Evolutionary conservation across 1,139 yeast genomes (phyloP).

Genomic region (Meyerozyma athensensis): DNA sequence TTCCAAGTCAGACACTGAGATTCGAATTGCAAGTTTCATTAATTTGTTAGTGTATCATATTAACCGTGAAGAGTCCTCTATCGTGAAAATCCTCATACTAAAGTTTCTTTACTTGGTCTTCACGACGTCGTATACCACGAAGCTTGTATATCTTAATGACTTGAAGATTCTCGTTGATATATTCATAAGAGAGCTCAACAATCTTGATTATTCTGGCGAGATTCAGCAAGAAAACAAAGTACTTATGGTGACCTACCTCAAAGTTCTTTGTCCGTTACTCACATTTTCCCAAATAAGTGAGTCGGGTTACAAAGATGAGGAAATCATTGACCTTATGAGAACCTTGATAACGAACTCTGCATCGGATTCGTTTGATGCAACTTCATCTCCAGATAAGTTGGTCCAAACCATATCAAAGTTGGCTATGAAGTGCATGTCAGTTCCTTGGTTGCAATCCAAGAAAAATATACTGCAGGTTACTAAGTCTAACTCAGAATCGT

Average conservation of each 20-base stretch:
- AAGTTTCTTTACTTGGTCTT: slow-evolving; percentile 73
- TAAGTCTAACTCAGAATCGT: slow-evolving; percentile 5
- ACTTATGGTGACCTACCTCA: slow-evolving; percentile 67
- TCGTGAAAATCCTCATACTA: slow-evolving; percentile 72
- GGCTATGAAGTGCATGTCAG: slow-evolving; percentile 56
- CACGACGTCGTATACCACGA: slow-evolving; percentile 60
- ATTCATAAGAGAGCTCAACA: slow-evolving; percentile 70
- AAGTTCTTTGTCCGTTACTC: slow-evolving; percentile 71
- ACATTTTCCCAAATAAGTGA: slow-evolving; percentile 58
- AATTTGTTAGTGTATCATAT: slow-evolving; percentile 49
- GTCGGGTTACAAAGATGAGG: slow-evolving; percentile 53
- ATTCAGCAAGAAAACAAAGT: slow-evolving; percentile 45
- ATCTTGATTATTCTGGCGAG: slow-evolving; percentile 43
- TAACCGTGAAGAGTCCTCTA: slow-evolving; percentile 71
- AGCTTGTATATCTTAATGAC: slow-evolving; percentile 78
- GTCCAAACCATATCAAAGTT: slow-evolving; percentile 48
- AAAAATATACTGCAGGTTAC: slow-evolving; percentile 2
- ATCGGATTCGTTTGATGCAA: slow-evolving; percentile 5
- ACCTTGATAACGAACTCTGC: slow-evolving; percentile 35
- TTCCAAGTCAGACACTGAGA: slow-evolving; percentile 8
- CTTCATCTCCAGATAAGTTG: slow-evolving; percentile 16
- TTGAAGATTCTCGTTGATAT: slow-evolving; percentile 83
- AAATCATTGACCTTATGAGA: slow-evolving; percentile 47
- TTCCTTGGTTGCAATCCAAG: slow-evolving; percentile 45
- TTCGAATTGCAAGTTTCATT: slow-evolving; percentile 20